A percentile compares a stretch with the other conserved stretches of the same genome.
phyloP scores from a whole-genome alignment of 2,329 filamentous ascomycete genomes.

The Colletotrichum liriopes region DNA sequence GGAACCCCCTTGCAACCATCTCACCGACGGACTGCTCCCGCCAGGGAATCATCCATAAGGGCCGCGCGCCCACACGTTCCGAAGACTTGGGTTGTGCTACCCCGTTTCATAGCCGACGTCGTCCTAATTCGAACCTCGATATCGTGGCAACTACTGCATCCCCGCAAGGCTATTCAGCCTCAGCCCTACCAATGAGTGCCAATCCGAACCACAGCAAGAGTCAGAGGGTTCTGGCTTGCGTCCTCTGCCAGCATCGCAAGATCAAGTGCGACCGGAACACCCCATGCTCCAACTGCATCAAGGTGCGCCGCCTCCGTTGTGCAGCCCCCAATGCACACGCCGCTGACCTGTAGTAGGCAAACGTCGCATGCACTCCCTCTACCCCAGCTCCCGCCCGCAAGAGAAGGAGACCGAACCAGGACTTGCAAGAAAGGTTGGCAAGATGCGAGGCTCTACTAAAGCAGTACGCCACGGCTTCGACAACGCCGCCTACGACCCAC shows the following conservation, averaged over 20 bases:
- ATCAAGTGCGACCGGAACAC: slow-evolving; percentile 74
- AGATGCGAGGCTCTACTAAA: slow-evolving; percentile 73
- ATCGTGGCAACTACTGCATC: slow-evolving; percentile 25
- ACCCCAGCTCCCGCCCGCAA: slow-evolving; percentile 74
- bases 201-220: slow-evolving; percentile 52
- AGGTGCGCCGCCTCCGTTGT: slow-evolving; percentile 58
- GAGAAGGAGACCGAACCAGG: slow-evolving; percentile 72
- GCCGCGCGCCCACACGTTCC: slow-evolving; percentile 38
- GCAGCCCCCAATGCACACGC: not conserved
- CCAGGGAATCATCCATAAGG: slow-evolving; percentile 38
- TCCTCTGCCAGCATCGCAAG: slow-evolving; percentile 74
- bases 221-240: slow-evolving; percentile 67
- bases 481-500: slow-evolving; percentile 44
- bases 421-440: slow-evolving; percentile 73
- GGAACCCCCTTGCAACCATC: slow-evolving; percentile 18
- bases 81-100: slow-evolving; percentile 18
- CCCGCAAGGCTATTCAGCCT: slow-evolving; percentile 29
- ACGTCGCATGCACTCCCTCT: slow-evolving; percentile 72
- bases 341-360: slow-evolving; percentile 60
- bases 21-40: slow-evolving; percentile 11
- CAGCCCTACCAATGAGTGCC: slow-evolving; percentile 37
- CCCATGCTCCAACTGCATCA: slow-evolving; percentile 73
- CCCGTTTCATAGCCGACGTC: slow-evolving; percentile 37
- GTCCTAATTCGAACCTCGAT: slow-evolving; percentile 13
- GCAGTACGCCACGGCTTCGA: slow-evolving; percentile 64